These are phyloP conservation scores for Mallotus repandus DNA, from an alignment of 441 rosid genomes.

Conservation along the genomic window DNA sequence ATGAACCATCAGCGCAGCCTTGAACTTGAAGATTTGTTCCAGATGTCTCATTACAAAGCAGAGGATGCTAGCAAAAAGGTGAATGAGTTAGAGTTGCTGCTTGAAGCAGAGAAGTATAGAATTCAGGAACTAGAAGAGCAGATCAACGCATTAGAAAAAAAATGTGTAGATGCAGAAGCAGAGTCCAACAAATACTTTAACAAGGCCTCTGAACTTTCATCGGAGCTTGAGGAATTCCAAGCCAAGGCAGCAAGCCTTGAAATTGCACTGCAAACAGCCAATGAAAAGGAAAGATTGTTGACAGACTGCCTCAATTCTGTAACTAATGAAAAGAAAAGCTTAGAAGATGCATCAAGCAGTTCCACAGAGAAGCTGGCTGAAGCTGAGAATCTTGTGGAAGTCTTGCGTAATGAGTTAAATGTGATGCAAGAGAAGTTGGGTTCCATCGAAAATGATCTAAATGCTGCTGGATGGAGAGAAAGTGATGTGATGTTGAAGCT, in stretches of 20 bases:
- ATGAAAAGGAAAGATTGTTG: slow-evolving; percentile 62
- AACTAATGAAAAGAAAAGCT: slow-evolving; percentile 61
- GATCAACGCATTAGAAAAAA: slow-evolving; percentile 62
- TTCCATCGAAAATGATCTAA: slow-evolving; percentile 62
- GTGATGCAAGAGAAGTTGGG: slow-evolving; percentile 62
- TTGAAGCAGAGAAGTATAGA: slow-evolving; percentile 79
- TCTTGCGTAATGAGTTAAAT: slow-evolving; percentile 65
- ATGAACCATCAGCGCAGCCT: slow-evolving; percentile 75
- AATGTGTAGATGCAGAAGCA: slow-evolving; percentile 58
- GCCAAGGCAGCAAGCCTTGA: slow-evolving; percentile 72
- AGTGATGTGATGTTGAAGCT: slow-evolving; percentile 66
- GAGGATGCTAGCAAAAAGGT: slow-evolving; percentile 74
- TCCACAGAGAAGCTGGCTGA: slow-evolving; percentile 57
- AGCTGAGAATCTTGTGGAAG: slow-evolving; percentile 64
- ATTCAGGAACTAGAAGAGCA: slow-evolving; percentile 96
- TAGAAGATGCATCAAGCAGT: slow-evolving; percentile 55
- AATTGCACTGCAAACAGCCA: slow-evolving; percentile 57
- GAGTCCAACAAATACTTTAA: slow-evolving; percentile 48
- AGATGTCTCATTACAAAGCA: slow-evolving; percentile 69
- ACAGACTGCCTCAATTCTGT: slow-evolving; percentile 52
- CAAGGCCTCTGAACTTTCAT: slow-evolving; percentile 59
- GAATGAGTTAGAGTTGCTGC: slow-evolving; percentile 83
- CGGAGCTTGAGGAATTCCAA: slow-evolving; percentile 73
- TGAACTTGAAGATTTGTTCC: slow-evolving; percentile 83
- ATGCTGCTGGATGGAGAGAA: slow-evolving; percentile 62